Evolutionary conservation across 1,284 basidiomycete genomes (phyloP), one percentile per base, ranked within the genome.

Genomic region (Takashimella koratensis): DNA sequence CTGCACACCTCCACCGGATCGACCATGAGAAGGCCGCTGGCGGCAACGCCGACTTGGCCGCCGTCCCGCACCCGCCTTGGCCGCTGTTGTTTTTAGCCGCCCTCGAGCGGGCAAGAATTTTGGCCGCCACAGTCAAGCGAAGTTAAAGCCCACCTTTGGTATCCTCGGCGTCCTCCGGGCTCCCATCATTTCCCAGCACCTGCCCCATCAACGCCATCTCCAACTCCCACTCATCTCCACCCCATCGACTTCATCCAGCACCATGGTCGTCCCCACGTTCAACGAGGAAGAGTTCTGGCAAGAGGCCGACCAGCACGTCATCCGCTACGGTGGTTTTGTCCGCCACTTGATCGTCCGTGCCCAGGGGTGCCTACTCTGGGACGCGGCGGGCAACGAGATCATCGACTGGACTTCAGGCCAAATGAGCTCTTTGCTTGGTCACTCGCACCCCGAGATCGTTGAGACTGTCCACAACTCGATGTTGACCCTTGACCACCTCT

Each of bases 401-500:
- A 57, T 73, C 27, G 70, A 73, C 57, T 73, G 58, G 49, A 73
- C 70, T 3, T 63, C 57, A 12, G 68, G 66, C 11, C 67, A 69
- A 52, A 68, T 70, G 69, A 60, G 56, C 10, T 60, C 59, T 8
- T 43, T 69, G 41, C 58, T 70, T 1, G 70, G 70, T 13, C 60
- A 69, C 55, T 60, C 53, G n/a, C 62, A 71, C 57, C 65, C 65
- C n/a, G 69, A 68, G 51, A 67, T 71, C 48, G 53, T 56, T 44
- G 46, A 56, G 27, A 58, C 61, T 5, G 60, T 71, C 41, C 26
- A 56, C 45, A 52, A 54, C 24, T 59, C 60, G 30, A 58, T 66
- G 50, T 48, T 50, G 25, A 60, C 56, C 19, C 62, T 73, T 20
- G 70, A 73, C 54, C 70, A 73, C 53, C 59, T 71, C 12, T 67